Evolutionary conservation across 805 yeast species (phyloP), one percentile per base, ranked within the genome.

Genomic region (Saccharomycopsis fibuligera): DNA sequence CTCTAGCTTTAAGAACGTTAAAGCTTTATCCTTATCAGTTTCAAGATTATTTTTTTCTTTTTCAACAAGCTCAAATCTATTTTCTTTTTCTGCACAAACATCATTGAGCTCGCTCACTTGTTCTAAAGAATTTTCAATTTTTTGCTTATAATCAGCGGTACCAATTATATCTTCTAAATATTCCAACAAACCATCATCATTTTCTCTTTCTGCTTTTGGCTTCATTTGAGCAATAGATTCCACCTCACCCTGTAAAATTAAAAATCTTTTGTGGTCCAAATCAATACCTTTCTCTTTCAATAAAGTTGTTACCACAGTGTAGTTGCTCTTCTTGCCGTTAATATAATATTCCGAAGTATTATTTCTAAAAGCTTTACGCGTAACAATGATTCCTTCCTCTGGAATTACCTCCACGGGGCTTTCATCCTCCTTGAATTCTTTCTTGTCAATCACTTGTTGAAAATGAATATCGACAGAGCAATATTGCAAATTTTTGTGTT

Each of bases 161-260:
- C 99, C 99, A 48, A 95, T 93, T 43, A 93, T 91, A 68, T 95
- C 99, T 61, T 93, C 99, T 52, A 93, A 67, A 62, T 93, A 93
- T 60, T 95, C 99, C 35, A 93, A 67, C 24, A 93, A 69, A 0
- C 99, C 99, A 62, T 93, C 98, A 58, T 91, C 98, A 55, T 79
- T 79, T 46, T 87, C 96, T 44, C 73, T 78, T 59, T 93, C 97
- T 0, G 97, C 98, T 60, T 91, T 93, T 9, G 99, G 86, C 62
- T 91, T 91, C 99, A 93, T 95, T 63, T 93, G 97, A 0, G 99
- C 97, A 60, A 93, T 93, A 56, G 90, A 83, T 68, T 93, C 99
- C 38, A 93, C 99, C 63, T 93, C 99, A 62, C 99, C 99, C 67
- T 93, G 99, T 40, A 93, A 69, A 61, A 93, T 95, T 57, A 93